Evolutionary conservation across 345 rosid genomes (phyloP).

Genomic region (Odontarrhena argentea): DNA sequence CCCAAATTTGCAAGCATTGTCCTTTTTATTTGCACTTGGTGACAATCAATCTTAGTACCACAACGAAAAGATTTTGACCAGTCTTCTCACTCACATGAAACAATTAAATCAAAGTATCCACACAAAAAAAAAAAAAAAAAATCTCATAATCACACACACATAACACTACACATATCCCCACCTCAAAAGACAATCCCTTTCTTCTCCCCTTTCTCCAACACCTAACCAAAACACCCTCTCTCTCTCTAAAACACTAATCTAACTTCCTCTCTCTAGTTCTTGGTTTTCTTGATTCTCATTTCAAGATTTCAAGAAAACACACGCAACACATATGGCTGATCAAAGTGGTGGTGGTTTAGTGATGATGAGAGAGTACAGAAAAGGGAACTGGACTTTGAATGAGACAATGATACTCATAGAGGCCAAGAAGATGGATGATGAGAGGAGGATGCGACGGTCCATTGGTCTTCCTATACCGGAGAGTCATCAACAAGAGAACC

Average conservation of each 20-base stretch:
- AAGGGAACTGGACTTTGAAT: conserved; percentile 79
- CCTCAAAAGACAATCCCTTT: conserved; percentile 37
- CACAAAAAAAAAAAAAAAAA: conserved; percentile 9
- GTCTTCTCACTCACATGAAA: conserved; percentile 44
- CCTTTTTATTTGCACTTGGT: conserved; percentile 47
- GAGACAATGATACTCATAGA: conserved; percentile 86
- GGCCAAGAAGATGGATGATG: conserved; percentile 88
- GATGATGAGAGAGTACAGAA: conserved; percentile 72
- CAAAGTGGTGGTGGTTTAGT: conserved; percentile 47
- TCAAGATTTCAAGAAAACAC: conserved; percentile 34
- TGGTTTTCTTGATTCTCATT: conserved; percentile 22
- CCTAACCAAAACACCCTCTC: conserved; percentile 39
- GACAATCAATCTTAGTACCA: conserved; percentile 49
- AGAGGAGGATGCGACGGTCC: conserved; percentile 69
- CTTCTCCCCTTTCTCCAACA: conserved; percentile 49
- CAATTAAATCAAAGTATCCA: conserved; percentile 18
- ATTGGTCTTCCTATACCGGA: conserved; percentile 39
- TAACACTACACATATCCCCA: conserved; percentile 35
- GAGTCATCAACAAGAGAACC: conserved; percentile 37
- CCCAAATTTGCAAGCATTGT: conserved; percentile 39
- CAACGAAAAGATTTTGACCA: conserved; percentile 44
- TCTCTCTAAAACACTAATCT: conserved; percentile 2
- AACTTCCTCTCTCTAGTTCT: conserved; percentile 38
- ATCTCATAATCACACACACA: neutral
- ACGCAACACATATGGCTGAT: conserved; percentile 46